Evolutionary conservation across 352 stramenopile genomes (phyloP), one percentile per base, ranked within the genome.

Genomic region (Globisporangium middletonii): DNA sequence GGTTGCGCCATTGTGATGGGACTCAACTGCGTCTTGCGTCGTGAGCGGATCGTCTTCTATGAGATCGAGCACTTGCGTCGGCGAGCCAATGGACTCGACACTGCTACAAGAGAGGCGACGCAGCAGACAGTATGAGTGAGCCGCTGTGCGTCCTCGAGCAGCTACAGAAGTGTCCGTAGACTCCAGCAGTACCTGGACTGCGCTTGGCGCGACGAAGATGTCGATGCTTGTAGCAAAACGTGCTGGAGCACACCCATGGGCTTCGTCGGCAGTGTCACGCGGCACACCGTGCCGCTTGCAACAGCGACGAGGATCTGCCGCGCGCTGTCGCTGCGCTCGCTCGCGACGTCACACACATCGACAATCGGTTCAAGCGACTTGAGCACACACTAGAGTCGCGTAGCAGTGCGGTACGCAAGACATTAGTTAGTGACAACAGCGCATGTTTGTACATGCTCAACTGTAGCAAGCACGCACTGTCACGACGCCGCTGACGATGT

Each of bases 211-310:
- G 33, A 38, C 4, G 33, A 38, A 12, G 33, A 13, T 9, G 33
- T 12, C 6, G 41, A 23, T 27, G n/a, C 12, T 37, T 67, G 50
- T 3, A 62, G 35, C 48, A 68, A 8, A 28, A 57, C 49, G 11
- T 60, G 59, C 19, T 62, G 52, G 41, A 61, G 42, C 15, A 35
- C 58, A 6, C 47, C 41, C 11, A 54, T 26, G 2, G 37, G 38
- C 33, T 54, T 43, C 23, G 16, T 35, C 1, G 75, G 63, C 9
- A 83, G 53, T n/a, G 58, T 74, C 45, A 83, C 73, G 7, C 78
- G 35, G 75, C 77, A 89, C 42, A 89, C 44, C 16, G 60, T 64
- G 15, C 79, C 79, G 45, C 81, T 71, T 18, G 52, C 62, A 1
- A 58, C 57, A 1, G 72, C 61, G 8, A 88, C 57, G 6, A 85